A percentile compares a stretch with the other conserved stretches of the same genome.
phyloP scores from a whole-genome alignment of 352 stramenopile species.

The Pythium chondricola region DNA sequence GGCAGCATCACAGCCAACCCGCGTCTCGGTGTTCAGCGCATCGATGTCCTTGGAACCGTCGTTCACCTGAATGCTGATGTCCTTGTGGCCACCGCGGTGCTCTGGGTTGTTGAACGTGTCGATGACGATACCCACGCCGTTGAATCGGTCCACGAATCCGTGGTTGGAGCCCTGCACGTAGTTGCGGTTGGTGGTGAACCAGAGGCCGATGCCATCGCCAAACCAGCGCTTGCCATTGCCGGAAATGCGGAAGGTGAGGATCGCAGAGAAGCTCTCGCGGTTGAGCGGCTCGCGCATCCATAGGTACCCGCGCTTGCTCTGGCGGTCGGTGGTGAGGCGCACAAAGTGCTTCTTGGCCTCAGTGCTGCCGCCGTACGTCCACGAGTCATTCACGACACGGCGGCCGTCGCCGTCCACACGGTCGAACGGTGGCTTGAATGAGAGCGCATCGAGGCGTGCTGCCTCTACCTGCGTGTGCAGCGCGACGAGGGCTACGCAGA shows the following conservation, averaged over 20 bases:
- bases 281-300: constrained; percentile 58
- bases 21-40: constrained; percentile 57
- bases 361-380: constrained; percentile 60
- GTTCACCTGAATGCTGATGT: constrained; percentile 78
- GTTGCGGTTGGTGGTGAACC: constrained; percentile 60
- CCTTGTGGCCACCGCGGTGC: constrained; percentile 79
- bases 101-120: constrained; percentile 85
- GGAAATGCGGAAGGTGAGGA: constrained; percentile 81
- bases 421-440: constrained; percentile 76
- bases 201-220: constrained; percentile 78
- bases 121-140: constrained; percentile 67
- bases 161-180: constrained; percentile 63
- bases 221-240: constrained; percentile 80
- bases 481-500: constrained; percentile 19
- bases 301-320: constrained; percentile 80
- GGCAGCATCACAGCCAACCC: constrained; percentile 64
- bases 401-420: constrained; percentile 47
- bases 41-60: constrained; percentile 69
- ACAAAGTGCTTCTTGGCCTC: constrained; percentile 85
- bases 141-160: constrained; percentile 74
- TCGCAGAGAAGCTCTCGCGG: constrained; percentile 46
- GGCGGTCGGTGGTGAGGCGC: constrained; percentile 80
- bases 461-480: constrained; percentile 4
- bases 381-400: constrained; percentile 72
- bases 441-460: constrained; percentile 53